Conservation (phyloP, 176 grass and related monocot species). For the Eremochloa ophiuroides region DNA sequence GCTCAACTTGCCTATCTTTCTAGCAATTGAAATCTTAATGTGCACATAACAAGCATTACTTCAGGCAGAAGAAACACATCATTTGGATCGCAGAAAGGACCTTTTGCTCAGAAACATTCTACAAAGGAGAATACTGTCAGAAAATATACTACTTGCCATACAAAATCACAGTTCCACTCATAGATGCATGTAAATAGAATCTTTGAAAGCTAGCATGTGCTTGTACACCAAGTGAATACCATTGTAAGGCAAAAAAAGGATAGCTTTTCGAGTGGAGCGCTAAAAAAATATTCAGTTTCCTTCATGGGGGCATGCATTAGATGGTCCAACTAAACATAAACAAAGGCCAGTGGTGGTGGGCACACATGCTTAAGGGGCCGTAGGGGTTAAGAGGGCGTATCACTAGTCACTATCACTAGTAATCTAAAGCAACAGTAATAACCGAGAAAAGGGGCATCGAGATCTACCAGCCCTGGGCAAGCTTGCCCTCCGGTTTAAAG, state of each 20-base stretch:
- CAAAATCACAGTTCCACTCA: constrained; percentile 13
- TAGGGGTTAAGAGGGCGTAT: constrained; percentile 4
- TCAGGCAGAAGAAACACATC: constrained; percentile 35
- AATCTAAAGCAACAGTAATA: constrained; percentile 43
- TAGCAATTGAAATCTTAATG: constrained; percentile 29
- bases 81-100: constrained; percentile 11
- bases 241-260: constrained; percentile 8
- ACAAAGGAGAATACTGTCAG: constrained; percentile 5
- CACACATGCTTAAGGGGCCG: constrained; percentile 31
- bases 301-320: constrained; percentile 24
- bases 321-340: constrained; percentile 38
- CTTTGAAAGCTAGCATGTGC: constrained; percentile 23
- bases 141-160: constrained; percentile 11
- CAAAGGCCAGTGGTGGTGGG: constrained; percentile 22
- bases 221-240: constrained; percentile 32
- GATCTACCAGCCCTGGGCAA: constrained; percentile 71
- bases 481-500: constrained; percentile 65
- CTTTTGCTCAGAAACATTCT: constrained; percentile 13
- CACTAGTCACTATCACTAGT: background rate
- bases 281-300: constrained; percentile 5
- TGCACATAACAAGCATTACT: constrained; percentile 29
- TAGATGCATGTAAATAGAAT: background rate
- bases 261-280: constrained; percentile 18
- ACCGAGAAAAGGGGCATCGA: constrained; percentile 26
- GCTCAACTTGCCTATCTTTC: constrained; percentile 26